Evolutionary conservation across 352 stramenopile species (phyloP), one percentile per base, ranked within the genome.

Genomic region (Globisporangium mamillatum): DNA sequence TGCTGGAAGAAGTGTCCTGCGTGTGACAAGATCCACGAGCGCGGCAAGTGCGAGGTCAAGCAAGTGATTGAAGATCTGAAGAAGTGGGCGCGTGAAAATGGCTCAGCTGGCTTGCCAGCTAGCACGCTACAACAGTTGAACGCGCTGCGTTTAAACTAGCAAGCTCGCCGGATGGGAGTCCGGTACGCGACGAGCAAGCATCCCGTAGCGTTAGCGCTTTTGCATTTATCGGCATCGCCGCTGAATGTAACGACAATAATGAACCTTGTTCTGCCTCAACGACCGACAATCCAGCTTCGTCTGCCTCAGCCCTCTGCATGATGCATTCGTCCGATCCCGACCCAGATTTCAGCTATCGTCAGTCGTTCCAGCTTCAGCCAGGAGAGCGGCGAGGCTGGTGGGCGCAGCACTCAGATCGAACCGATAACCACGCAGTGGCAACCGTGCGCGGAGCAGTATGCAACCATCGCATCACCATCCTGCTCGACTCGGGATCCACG

Each of bases 401-500:
- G 50, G 8, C 50, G 4, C 1, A 29, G 16, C 2, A 52, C 9
- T 16, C 2, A 20, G n/a, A 14, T 9, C n/a, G 18, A 14, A 6
- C 6, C 3, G 50, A 56, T 32, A 5, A 56, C 8, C 50, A 56
- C 50, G 50, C 50, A 3, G 22, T 56, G 1, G 50, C 50, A 0
- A 56, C 22, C 0, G 50, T 56, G 0, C n/a, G 22, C 0, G 73
- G 73, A 2, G 66, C 73, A 0, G 36, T 76, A 0, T 74, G 67
- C 24, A 56, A 75, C n/a, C 52, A 59, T 16, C 65, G 69, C 0
- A 32, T 53, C 4, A 16, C 32, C 10, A 62, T 75, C 2, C 53
- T 78, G 14, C 59, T 78, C 0, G 69, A 78, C 34, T 72, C 73
- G 0, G 73, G 73, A 4, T 71, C 73, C 2, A 67, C 67, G 0